These are phyloP conservation scores for Metschnikowia similis DNA, from an alignment of 805 yeast genomes.

Conservation along the genomic window DNA sequence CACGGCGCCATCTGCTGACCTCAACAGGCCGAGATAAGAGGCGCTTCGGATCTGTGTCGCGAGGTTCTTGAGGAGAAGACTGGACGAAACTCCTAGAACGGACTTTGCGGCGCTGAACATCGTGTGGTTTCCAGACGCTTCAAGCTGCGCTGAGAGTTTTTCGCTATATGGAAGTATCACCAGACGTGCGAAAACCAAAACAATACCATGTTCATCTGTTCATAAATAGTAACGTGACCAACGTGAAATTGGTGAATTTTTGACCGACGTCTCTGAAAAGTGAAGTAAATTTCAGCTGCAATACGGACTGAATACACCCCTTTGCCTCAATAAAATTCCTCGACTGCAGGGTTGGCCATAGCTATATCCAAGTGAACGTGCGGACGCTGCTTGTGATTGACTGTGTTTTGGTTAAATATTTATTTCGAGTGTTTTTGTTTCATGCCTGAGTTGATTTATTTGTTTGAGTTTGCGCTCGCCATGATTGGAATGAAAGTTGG, in stretches of 20 bases:
- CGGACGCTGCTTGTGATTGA: too few relatives aligned
- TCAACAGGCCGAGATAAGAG: conserved; percentile 50
- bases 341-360: too few relatives aligned
- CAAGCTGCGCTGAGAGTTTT: conserved; percentile 1
- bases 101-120: conserved; percentile 5
- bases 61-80: conserved; percentile 1
- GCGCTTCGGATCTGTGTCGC: conserved; percentile 24
- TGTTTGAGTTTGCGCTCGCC: too few relatives aligned
- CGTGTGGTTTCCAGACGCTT: conserved; percentile 1
- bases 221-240: neutral
- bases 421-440: too few relatives aligned
- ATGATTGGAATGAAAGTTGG: too few relatives aligned
- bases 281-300: too few relatives aligned
- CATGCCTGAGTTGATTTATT: too few relatives aligned
- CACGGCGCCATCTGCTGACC: conserved; percentile 61
- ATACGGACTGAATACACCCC: too few relatives aligned
- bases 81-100: conserved; percentile 1
- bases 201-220: neutral
- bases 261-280: neutral
- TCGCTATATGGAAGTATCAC: neutral
- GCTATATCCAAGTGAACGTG: too few relatives aligned
- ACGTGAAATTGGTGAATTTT: neutral
- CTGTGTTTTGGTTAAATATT: too few relatives aligned
- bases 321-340: too few relatives aligned
- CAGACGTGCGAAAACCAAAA: conserved; percentile 1